phyloP scores from a whole-genome alignment of 1,139 yeast genomes.

The Hemisphaericaspora lyxosophila region DNA sequence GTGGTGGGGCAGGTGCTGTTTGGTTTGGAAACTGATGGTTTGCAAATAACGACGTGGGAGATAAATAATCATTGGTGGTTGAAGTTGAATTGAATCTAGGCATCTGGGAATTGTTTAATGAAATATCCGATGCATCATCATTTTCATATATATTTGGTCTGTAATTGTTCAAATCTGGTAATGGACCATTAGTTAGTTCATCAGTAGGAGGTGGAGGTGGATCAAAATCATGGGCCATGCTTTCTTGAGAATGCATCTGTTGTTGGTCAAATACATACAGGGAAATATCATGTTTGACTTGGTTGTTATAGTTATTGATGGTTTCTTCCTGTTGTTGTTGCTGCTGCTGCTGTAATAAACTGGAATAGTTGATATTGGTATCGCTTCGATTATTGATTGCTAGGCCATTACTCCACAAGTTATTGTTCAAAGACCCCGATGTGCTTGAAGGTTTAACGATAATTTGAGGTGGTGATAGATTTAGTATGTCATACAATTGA shows the following conservation, averaged over 20 bases:
- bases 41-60: constrained; percentile 13
- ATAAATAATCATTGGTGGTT: constrained; percentile 12
- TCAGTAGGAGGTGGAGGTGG: constrained; percentile 9
- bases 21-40: constrained; percentile 2
- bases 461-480: constrained; percentile 18
- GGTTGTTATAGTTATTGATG: background rate
- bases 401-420: background rate
- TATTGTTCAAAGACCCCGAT: background rate
- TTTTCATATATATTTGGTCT: constrained; percentile 4
- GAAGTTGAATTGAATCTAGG: constrained; percentile 8
- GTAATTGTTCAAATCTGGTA: constrained; percentile 7
- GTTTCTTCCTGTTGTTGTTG: background rate
- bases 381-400: background rate
- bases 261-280: constrained; percentile 3
- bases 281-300: constrained; percentile 1
- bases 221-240: background rate
- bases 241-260: constrained; percentile 4
- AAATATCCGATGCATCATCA: constrained; percentile 10
- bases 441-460: constrained; percentile 2
- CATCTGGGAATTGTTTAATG: constrained; percentile 8
- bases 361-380: background rate
- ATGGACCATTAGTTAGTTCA: constrained; percentile 4
- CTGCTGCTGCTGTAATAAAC: background rate
- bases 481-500: constrained; percentile 25
- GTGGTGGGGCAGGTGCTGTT: constrained; percentile 6